Evolutionary conservation across 2,329 filamentous ascomycete genomes (phyloP).

Genomic region (Aureobasidium sp.): DNA sequence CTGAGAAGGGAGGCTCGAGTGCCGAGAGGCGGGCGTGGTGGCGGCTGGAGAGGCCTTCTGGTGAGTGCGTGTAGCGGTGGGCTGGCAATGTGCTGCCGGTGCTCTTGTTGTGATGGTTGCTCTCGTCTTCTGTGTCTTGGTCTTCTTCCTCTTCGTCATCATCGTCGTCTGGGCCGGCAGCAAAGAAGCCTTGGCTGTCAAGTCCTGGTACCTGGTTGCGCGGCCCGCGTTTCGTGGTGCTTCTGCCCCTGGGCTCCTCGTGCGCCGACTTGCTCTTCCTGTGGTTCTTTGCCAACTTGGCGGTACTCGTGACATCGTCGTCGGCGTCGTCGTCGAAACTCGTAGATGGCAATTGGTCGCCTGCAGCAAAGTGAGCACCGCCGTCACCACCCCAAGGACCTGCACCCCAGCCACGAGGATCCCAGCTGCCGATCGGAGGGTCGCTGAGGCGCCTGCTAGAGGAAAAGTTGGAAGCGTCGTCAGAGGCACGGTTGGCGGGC

Average conservation of each 20-base stretch:
- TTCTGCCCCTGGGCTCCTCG: conserved; percentile 56
- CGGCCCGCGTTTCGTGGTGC: conserved; percentile 7
- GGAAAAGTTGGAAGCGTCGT: conserved; percentile 80
- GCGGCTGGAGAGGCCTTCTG: conserved; percentile 9
- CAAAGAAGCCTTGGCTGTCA: conserved; percentile 15
- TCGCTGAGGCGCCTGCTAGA: conserved; percentile 50
- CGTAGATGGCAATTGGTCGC: conserved; percentile 28
- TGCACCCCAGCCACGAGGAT: conserved; percentile 56
- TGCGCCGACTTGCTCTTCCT: conserved; percentile 58
- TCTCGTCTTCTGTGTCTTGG: not conserved
- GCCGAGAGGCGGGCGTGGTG: conserved; percentile 6
- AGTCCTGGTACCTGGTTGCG: conserved; percentile 12
- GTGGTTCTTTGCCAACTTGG: conserved; percentile 22
- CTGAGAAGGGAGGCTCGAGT: conserved; percentile 11
- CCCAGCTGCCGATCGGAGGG: conserved; percentile 60
- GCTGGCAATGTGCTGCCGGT: conserved; percentile 29
- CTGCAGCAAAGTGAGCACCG: conserved; percentile 23
- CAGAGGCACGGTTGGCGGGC: conserved; percentile 8
- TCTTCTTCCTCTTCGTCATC: conserved; percentile 6
- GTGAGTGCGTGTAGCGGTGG: conserved; percentile 27
- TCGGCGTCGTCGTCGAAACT: conserved; percentile 24
- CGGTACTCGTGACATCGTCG: conserved; percentile 18
- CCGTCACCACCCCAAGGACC: conserved; percentile 39
- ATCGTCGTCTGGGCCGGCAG: not conserved
- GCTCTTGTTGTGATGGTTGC: not conserved